phyloP scores from a whole-genome alignment of 2,329 filamentous ascomycete genomes.

The Neonectria neomacrospora region DNA sequence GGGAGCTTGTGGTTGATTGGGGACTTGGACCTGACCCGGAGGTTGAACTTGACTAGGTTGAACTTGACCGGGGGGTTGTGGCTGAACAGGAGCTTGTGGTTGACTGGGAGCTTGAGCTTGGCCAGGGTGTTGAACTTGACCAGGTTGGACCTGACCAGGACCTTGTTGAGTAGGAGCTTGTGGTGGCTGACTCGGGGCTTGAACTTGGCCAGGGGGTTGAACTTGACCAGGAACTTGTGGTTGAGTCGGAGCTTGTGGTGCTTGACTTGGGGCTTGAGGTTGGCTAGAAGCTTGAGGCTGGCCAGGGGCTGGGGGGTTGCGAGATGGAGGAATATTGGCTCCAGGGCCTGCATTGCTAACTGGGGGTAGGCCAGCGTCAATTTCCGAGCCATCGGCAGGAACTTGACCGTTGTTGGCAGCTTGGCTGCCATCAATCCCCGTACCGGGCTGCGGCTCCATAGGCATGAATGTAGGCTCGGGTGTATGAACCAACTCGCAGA shows the following conservation, averaged over 20 bases:
- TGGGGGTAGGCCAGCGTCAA: background rate
- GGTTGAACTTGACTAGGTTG: too few species aligned
- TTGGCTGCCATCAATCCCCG: background rate
- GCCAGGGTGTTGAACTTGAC: too few species aligned
- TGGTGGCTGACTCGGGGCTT: too few species aligned
- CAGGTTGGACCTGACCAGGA: too few species aligned
- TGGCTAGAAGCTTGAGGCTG: background rate
- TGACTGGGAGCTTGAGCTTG: too few species aligned
- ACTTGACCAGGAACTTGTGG: background rate
- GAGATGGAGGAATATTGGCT: background rate
- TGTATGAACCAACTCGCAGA: constrained; percentile 34
- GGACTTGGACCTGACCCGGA: too few species aligned
- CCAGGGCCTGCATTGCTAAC: background rate
- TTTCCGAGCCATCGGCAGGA: constrained; percentile 3
- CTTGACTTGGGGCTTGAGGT: background rate
- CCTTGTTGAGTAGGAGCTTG: too few species aligned
- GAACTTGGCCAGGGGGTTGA: too few species aligned
- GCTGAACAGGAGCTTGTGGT: too few species aligned
- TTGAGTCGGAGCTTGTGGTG: too few species aligned
- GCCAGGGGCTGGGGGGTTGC: background rate
- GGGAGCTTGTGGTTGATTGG: too few species aligned
- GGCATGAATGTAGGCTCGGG: background rate
- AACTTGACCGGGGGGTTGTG: too few species aligned
- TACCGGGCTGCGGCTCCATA: background rate
- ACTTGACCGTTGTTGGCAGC: background rate